These are phyloP conservation scores for Beauveria brongniartii DNA, from an alignment of 2,329 filamentous ascomycete genomes.

Conservation along the genomic window DNA sequence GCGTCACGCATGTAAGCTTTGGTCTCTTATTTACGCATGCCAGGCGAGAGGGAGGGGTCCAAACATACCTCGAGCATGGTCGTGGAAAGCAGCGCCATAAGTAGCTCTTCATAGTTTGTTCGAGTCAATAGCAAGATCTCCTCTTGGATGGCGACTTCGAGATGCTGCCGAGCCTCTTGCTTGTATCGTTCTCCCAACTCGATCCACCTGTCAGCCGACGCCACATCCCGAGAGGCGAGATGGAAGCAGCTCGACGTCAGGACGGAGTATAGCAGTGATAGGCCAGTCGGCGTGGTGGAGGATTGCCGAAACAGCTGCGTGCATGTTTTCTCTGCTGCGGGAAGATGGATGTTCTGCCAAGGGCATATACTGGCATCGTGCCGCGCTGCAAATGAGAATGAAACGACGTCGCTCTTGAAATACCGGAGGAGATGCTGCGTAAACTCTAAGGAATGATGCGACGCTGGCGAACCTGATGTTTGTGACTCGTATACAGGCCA, in stretches of 20 bases:
- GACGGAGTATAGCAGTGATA: not conserved
- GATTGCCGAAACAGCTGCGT: not conserved
- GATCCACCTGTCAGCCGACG: not conserved
- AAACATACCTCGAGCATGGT: not conserved
- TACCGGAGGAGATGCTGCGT: not conserved
- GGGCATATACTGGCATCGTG: not conserved
- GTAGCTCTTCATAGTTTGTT: not conserved
- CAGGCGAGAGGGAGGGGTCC: not conserved
- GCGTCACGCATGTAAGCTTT: not conserved
- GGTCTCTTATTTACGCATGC: too few species aligned
- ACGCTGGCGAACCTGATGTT: not conserved
- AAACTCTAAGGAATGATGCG: not conserved
- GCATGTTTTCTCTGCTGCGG: not conserved
- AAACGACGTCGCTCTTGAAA: not conserved
- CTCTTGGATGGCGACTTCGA: conserved; percentile 1
- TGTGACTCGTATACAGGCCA: not conserved
- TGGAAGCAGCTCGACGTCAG: conserved; percentile 1
- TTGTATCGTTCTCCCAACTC: not conserved
- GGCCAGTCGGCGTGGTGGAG: not conserved
- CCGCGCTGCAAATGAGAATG: not conserved
- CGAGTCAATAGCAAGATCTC: not conserved
- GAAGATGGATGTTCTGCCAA: not conserved
- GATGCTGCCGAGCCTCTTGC: not conserved
- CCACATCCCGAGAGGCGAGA: not conserved
- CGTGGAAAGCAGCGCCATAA: conserved; percentile 5